These are phyloP conservation scores for Suillus subalutaceus DNA, from an alignment of 768 basidiomycete genomes.

Conservation along the genomic window DNA sequence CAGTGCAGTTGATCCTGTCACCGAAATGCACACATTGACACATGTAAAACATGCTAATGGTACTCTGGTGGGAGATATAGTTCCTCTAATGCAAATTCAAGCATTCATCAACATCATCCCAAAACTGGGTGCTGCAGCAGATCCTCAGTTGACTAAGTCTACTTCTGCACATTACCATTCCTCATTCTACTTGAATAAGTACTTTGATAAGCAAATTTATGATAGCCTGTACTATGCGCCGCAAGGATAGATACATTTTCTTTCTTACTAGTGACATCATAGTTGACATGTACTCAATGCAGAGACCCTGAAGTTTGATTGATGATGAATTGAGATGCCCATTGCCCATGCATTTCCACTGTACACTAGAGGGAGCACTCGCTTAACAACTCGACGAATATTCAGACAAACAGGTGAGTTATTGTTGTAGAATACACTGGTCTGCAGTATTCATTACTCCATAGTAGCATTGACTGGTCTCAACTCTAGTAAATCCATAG, in stretches of 20 bases:
- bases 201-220: constrained; percentile 35
- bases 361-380: not conserved
- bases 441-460: not conserved
- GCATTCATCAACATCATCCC: constrained; percentile 11
- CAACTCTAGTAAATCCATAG: not conserved
- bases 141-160: constrained; percentile 19
- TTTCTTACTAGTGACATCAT: not conserved
- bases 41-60: constrained; percentile 12
- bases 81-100: constrained; percentile 27
- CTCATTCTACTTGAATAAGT: constrained; percentile 36
- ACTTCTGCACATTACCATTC: constrained; percentile 26
- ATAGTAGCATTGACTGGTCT: not conserved
- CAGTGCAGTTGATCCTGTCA: not conserved
- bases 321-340: too few relatives aligned
- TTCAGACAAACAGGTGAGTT: not conserved
- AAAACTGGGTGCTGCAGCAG: too few relatives aligned
- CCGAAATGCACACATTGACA: not conserved
- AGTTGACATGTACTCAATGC: too few relatives aligned
- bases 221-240: constrained; percentile 6
- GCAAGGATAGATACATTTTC: not conserved
- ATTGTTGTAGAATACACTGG: not conserved
- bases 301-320: too few relatives aligned
- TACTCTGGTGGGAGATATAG: too few relatives aligned
- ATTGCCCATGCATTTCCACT: too few relatives aligned
- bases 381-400: not conserved